A percentile compares a stretch with the other conserved stretches of the same genome.
Evolutionary conservation across 805 yeast genomes (phyloP).

Genomic region (Yarrowia divulgata): DNA sequence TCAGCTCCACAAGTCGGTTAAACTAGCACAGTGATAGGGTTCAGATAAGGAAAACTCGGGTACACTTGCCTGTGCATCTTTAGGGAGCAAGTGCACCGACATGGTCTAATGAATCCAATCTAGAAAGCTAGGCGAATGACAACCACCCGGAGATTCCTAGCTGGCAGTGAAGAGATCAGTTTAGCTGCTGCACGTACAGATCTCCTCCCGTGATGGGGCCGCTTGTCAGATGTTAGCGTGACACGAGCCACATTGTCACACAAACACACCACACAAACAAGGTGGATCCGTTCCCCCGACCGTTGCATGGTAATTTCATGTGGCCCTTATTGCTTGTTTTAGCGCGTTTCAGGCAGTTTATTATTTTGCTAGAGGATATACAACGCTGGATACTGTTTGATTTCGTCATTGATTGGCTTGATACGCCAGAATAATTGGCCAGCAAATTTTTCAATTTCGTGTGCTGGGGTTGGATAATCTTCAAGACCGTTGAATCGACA

Average conservation of each 20-base stretch:
- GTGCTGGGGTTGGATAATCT: not conserved
- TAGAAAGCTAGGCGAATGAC: conserved; percentile 4
- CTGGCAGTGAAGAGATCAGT: not conserved
- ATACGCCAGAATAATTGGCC: not conserved
- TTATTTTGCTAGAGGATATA: not conserved
- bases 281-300: conserved; percentile 20
- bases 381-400: not conserved
- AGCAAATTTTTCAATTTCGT: not conserved
- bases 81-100: not conserved
- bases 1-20: conserved; percentile 28
- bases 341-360: conserved; percentile 3
- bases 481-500: conserved; percentile 19
- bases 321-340: not conserved
- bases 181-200: not conserved
- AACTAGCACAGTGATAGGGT: conserved; percentile 17
- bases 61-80: not conserved
- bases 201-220: not conserved
- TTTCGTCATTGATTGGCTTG: not conserved
- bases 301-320: not conserved
- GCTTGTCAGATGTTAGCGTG: not conserved
- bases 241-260: not conserved
- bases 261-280: no score
- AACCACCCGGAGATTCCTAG: not conserved
- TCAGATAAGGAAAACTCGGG: conserved; percentile 29
- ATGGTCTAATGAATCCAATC: not conserved